Evolutionary conservation across 306 rosid species (phyloP), one percentile per base, ranked within the genome.

Genomic region (Styphnolobium japonicum): DNA sequence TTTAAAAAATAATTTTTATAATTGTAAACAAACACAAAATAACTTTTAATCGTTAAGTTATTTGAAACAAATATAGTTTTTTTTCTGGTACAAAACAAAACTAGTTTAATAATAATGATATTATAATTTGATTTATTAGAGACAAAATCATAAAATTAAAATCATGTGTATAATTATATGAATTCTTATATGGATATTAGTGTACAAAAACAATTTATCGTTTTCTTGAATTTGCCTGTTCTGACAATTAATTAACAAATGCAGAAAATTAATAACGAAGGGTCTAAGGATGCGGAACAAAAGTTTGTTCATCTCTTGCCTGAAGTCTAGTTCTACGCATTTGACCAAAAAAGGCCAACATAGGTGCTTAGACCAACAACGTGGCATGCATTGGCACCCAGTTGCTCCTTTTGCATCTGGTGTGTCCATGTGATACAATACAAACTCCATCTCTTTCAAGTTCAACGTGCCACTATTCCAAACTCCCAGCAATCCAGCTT

Each of bases 311-410:
- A 40, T 42, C 2, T 65, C 43, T 57, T 18, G 52, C 71, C 85
- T 64, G 39, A 80, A 76, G 77, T 80, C 7, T 80, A 83, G 85
- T 70, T 83, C 81, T 69, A 40, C 45, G 15, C 65, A 49, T 81
- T 83, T 83, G 89, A 83, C 81, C 81, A 48, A 31, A 48, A 31
- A 73, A 31, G 61, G 55, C 61, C 75, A 62, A 61, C 27, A 64
- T 27, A 63, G 42, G 40, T 27, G 87, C 71, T 77, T 22, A 74
- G 18, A 78, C 82, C 88, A 84, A 71, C 84, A 85, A 87, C 88
- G 85, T 83, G 85, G 67, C 82, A 69, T 40, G 79, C 74, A 67
- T 72, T 52, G 46, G 60, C 51, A 53, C 22, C 36, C 16, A 10
- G 10, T 71, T 60, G 31, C 33, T 49, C 34, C 72, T 62, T 62